Evolutionary conservation across 768 basidiomycete species (phyloP), one percentile per base, ranked within the genome.

Genomic region (Wakefieldia striispora): DNA sequence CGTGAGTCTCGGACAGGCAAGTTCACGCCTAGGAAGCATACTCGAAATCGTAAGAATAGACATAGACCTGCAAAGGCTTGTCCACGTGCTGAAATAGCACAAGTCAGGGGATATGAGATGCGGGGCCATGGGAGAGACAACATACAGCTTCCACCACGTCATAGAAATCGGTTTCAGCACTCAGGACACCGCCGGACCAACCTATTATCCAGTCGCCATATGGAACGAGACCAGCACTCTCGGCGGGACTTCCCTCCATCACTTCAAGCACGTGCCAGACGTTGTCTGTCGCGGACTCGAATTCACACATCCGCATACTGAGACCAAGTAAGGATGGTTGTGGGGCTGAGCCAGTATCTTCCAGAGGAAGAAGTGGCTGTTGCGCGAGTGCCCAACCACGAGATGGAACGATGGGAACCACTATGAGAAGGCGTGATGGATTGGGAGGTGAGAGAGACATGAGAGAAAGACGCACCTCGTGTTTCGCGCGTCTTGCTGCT

Each of bases 261-360:
- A 99, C 93, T 63, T 99, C 97, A 40, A 99, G 76, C 35, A 99
- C 93, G 69, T 98, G 97, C 95, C 97, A 99, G 6, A 99, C 94
- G 55, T 88, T 91, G 62, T 97, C 93, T 17, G 91, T 74, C 14
- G 95, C 88, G 43, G 81, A 76, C 59, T 91, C 86, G 4, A 95
- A 94, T 64, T 90, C 82, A 64, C 97, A 99, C 63, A 97, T 80
- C 19, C 95, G 82, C 82, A 98, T 86, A 61, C 89, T 93, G 7
- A 99, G 76, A 1, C 97, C 97, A 21, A 99, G 77, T n/a, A 98
- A 69, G 9, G 94, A 95, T 4, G 95, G 95, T 60, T 89, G 86
- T 5, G 75, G 69, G 17, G 70, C 71, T 7, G 71, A 55, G 35
- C 70, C 74, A 14, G 74, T 64, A 46, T 74, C 73, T 54, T 71